Conservation (phyloP, 495 filamentous ascomycete species). For the Sphaerosporella brunnea region DNA sequence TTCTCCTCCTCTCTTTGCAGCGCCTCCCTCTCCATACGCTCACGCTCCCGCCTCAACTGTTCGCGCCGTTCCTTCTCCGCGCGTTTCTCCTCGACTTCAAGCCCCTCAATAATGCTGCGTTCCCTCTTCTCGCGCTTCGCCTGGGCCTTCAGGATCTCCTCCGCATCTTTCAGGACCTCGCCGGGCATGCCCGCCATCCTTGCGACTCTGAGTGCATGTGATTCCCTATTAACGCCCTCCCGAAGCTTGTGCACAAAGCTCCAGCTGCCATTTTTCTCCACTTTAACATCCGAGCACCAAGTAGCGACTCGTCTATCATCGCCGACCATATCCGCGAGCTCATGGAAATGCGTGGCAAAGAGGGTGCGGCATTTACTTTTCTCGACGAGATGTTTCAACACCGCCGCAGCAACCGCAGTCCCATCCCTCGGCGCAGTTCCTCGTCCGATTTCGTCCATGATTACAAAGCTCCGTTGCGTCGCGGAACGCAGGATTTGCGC, state of each 20-base stretch:
- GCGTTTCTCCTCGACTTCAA: no score
- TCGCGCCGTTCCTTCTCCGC: no score
- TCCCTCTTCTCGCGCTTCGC: no score
- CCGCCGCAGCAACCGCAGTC: conserved; percentile 73
- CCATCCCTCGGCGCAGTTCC: conserved; percentile 89
- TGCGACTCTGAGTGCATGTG: conserved; percentile 86
- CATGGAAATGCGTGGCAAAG: conserved; percentile 92
- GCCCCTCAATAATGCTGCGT: no score
- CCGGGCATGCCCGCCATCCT: conserved; percentile 58
- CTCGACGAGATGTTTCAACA: conserved; percentile 60
- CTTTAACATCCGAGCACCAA: conserved; percentile 76
- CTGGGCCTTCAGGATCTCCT: conserved; percentile 29
- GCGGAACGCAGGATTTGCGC: conserved; percentile 49
- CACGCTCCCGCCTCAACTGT: no score
- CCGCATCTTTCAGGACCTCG: conserved; percentile 35
- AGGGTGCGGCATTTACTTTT: conserved; percentile 60
- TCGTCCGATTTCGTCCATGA: conserved; percentile 95
- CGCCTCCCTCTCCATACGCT: no score
- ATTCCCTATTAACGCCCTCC: conserved; percentile 65
- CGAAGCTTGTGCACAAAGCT: conserved; percentile 71
- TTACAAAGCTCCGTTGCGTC: conserved; percentile 63
- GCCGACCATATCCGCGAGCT: conserved; percentile 51
- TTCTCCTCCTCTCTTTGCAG: no score
- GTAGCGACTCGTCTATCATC: conserved; percentile 48
- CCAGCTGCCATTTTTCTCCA: conserved; percentile 47